These are phyloP conservation scores for Colletotrichum higginsianum DNA, from an alignment of 2,329 filamentous ascomycete species.

Conservation along the genomic window DNA sequence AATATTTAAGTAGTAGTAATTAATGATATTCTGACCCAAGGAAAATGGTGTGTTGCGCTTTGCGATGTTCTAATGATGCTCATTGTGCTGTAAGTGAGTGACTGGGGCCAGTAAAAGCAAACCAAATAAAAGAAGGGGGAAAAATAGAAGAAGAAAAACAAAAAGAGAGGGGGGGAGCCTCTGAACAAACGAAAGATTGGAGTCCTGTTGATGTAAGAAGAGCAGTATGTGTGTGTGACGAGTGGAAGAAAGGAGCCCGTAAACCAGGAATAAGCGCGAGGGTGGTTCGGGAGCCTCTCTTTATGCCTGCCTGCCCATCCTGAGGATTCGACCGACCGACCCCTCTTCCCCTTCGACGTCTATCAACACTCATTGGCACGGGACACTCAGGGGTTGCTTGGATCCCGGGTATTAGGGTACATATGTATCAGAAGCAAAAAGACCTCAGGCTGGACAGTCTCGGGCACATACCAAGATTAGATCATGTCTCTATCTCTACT, in stretches of 20 bases:
- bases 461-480: slow-evolving; percentile 10
- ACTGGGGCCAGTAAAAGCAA: slow-evolving; percentile 29
- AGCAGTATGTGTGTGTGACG: slow-evolving; percentile 1
- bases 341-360: neutral
- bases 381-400: slow-evolving; percentile 2
- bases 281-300: slow-evolving; percentile 8
- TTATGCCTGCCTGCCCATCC: slow-evolving; percentile 19
- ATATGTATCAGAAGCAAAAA: slow-evolving; percentile 1
- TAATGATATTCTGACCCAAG: slow-evolving; percentile 6
- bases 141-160: slow-evolving; percentile 5
- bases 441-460: neutral
- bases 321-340: neutral
- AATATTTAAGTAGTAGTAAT: slow-evolving; percentile 42
- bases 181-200: slow-evolving; percentile 30
- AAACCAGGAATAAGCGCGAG: neutral
- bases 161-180: neutral
- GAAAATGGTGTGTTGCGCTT: slow-evolving; percentile 31
- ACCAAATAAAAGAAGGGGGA: neutral
- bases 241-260: neutral
- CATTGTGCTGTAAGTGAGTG: slow-evolving; percentile 20
- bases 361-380: neutral
- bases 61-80: slow-evolving; percentile 14
- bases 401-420: neutral
- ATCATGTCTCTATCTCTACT: neutral
- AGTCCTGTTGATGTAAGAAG: slow-evolving; percentile 9